Conservation (phyloP, 2,329 filamentous ascomycete genomes). For the Calonectria montana region DNA sequence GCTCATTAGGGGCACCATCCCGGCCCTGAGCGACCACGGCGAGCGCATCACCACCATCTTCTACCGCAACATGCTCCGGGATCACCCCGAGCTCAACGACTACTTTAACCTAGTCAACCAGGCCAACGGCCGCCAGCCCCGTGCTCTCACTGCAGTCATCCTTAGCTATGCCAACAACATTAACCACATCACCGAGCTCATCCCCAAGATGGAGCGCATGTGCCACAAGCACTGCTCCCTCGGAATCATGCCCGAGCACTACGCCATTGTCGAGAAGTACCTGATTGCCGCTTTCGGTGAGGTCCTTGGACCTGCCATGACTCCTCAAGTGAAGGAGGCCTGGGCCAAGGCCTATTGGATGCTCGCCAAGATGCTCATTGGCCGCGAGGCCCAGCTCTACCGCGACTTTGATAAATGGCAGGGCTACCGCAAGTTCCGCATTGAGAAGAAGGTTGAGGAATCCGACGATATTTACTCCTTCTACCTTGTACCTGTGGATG, state of each 20-base stretch:
- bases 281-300: constrained; percentile 75
- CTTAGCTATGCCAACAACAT: constrained; percentile 80
- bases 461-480: constrained; percentile 77
- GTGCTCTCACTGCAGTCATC: constrained; percentile 57
- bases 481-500: constrained; percentile 73
- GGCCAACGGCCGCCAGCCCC: constrained; percentile 49
- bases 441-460: constrained; percentile 73
- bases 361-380: constrained; percentile 78
- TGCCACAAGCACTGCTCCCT: constrained; percentile 81
- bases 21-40: constrained; percentile 75
- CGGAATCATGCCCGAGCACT: constrained; percentile 75
- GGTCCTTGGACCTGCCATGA: constrained; percentile 74
- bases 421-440: constrained; percentile 74
- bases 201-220: constrained; percentile 65
- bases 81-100: constrained; percentile 74
- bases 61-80: constrained; percentile 75
- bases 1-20: constrained; percentile 77
- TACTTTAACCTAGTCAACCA: constrained; percentile 71
- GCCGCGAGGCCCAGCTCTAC: constrained; percentile 73
- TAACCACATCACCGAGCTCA: constrained; percentile 68
- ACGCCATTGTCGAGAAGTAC: constrained; percentile 76
- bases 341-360: constrained; percentile 81
- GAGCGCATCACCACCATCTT: constrained; percentile 76
- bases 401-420: constrained; percentile 70
- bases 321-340: constrained; percentile 71